Base-by-base conservation (phyloP, 2,329 filamentous ascomycete species). In the Fusarium miscanthi region DNA sequence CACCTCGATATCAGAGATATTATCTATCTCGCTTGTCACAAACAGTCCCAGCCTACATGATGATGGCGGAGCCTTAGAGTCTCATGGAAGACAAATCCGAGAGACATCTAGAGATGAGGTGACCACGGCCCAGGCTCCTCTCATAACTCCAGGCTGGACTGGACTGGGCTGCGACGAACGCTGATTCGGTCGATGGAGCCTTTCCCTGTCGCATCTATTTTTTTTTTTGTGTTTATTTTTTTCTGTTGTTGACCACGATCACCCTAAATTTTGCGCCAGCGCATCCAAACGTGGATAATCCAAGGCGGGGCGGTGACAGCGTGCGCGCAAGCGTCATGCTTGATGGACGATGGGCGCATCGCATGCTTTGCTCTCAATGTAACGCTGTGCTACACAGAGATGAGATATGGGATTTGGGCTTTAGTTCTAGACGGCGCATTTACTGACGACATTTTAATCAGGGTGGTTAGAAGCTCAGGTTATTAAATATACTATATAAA, bases 321-420 rank as follows among this genome's bases (percentile, higher is more conserved):
- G 71, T 73, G 70, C 70, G 73, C 74, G 65, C 73, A 77, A 77
- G 75, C 76, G 76, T 77, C 76, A 77, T 77, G 76, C 74, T 77
- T 57, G 70, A 69, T 68, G 73, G 58, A 69, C 67, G 63, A 73
- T 77, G 74, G 73, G 73, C 75, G 69, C 73, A 76, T 77, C 75
- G 69, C 73, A 77, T 70, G 59, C 62, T 74, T 62, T 58, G 40
- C 61, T 69, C 64, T 25, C 69, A 69, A 72, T 66, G 72, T 59
- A 76, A 74, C 71, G 70, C 71, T 57, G 63, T 57, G 59, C 65
- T 35, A 64, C 40, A 57, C 54, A 49, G 58, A 71, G 51, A 42
- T 25, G 16, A 68, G 37, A 68, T 53, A 54, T 25, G 38, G 31
- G 16, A 62, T 61, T 49, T 46, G 61, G 63, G 73, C 70, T 75